Conservation (phyloP, 2,329 filamentous ascomycete genomes). For the Colletotrichum lentis region DNA sequence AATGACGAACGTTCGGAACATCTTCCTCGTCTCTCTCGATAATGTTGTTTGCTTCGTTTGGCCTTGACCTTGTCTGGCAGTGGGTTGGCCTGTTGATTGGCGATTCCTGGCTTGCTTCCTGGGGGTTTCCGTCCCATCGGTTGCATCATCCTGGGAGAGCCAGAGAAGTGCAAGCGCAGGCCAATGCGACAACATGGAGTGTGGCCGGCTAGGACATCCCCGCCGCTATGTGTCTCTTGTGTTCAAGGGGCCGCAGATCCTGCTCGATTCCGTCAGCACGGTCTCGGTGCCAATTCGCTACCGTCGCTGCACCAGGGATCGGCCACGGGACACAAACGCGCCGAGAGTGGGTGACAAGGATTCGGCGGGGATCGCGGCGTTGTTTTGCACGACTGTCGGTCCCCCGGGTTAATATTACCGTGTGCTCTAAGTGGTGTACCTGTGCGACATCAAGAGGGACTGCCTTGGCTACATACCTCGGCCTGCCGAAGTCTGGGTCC, state of each 20-base stretch:
- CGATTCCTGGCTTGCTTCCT: background rate
- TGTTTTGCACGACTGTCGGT: slow-evolving; percentile 9
- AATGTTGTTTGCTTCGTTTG: background rate
- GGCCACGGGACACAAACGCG: slow-evolving; percentile 27
- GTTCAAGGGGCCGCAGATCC: slow-evolving; percentile 22
- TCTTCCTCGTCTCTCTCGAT: background rate
- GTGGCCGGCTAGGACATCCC: background rate
- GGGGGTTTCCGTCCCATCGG: background rate
- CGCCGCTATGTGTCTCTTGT: background rate
- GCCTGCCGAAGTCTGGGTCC: background rate
- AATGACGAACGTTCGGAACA: background rate
- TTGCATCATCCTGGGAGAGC: background rate
- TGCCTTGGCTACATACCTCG: too few species aligned
- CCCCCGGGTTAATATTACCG: too few species aligned
- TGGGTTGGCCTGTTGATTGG: background rate
- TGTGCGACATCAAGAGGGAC: too few species aligned
- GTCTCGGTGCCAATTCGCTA: slow-evolving; percentile 27
- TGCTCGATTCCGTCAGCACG: slow-evolving; percentile 29
- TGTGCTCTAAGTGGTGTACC: too few species aligned
- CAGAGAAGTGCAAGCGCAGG: slow-evolving; percentile 1
- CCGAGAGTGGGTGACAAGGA: slow-evolving; percentile 21
- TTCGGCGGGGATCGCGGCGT: slow-evolving; percentile 11
- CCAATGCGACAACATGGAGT: background rate
- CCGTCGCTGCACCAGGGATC: slow-evolving; percentile 27
- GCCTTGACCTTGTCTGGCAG: too few species aligned